A percentile compares a stretch with the other conserved stretches of the same genome.
Evolutionary conservation across 371 early-diverging fungal genomes (phyloP).

Genomic region (Mortierella sp.): DNA sequence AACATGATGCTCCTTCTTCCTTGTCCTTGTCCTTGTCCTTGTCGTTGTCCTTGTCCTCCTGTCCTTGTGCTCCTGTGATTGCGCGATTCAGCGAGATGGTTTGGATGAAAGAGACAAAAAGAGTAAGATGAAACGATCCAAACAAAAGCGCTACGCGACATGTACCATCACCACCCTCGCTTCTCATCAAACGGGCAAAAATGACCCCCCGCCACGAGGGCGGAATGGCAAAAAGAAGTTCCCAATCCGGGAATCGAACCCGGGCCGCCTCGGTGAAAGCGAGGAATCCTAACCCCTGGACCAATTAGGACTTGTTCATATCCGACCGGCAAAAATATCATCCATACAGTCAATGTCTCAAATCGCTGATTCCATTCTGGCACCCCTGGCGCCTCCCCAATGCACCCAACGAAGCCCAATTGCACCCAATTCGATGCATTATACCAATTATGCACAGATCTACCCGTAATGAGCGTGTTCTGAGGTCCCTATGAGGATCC

Average conservation of each 20-base stretch:
- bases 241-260: conserved; percentile 81
- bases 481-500: too few relatives aligned
- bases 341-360: not conserved
- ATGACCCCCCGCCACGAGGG: too few relatives aligned
- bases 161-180: too few relatives aligned
- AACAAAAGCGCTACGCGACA: too few relatives aligned
- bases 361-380: too few relatives aligned
- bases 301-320: conserved; percentile 65
- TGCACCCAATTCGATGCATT: too few relatives aligned
- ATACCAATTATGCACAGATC: too few relatives aligned
- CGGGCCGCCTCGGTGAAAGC: conserved; percentile 80
- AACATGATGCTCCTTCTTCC: conserved; percentile 8
- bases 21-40: not conserved
- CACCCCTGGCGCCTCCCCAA: too few relatives aligned
- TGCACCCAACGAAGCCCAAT: too few relatives aligned
- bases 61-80: not conserved
- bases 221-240: conserved; percentile 54
- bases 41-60: not conserved
- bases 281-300: conserved; percentile 78
- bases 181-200: too few relatives aligned
- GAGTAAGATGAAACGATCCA: not conserved
- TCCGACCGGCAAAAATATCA: too few relatives aligned
- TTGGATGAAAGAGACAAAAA: conserved; percentile 1
- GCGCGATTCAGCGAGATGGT: not conserved
- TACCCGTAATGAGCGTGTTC: too few relatives aligned